Percentiles rank a stretch among this genome's conserved stretches.
phyloP scores from a whole-genome alignment of 352 stramenopile genomes.

The Phytopythium oedochilum region DNA sequence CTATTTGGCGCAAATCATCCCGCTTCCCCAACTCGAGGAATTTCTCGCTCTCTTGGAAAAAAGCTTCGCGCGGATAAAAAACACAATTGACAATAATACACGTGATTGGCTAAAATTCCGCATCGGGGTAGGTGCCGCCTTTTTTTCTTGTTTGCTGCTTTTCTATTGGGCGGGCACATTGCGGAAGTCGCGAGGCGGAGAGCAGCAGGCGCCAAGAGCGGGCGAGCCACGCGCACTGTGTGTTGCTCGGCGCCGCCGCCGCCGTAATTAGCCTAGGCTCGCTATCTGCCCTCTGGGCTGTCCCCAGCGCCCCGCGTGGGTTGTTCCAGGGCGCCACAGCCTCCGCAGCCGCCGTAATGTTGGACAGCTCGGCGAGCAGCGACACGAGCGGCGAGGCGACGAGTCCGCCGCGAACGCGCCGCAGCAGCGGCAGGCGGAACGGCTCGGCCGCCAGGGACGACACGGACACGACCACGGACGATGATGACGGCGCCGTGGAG shows the following conservation, averaged over 20 bases:
- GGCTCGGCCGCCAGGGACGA: background rate
- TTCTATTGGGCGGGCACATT: background rate
- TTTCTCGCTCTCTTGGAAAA: no score
- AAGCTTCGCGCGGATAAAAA: background rate
- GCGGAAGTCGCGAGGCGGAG: background rate
- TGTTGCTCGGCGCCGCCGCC: background rate
- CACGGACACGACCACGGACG: conserved; percentile 17
- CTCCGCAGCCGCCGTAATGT: background rate
- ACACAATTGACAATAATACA: background rate
- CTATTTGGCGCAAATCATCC: no score
- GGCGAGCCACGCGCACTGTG: background rate
- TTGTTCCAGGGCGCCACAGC: background rate
- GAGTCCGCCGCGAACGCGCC: conserved; percentile 1
- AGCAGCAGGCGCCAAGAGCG: background rate
- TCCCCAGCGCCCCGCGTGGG: background rate
- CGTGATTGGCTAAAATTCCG: background rate
- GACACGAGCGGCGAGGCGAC: background rate
- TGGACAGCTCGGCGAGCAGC: conserved; percentile 1
- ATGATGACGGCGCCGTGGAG: conserved; percentile 8
- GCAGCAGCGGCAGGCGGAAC: background rate
- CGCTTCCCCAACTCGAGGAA: no score
- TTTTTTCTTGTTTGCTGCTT: background rate
- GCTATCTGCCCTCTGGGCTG: background rate
- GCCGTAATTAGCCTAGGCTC: background rate
- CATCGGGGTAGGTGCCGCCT: background rate